Evolutionary conservation across 257 asterid species (phyloP), one percentile per base, ranked within the genome.

Genomic region (Eustoma russellianum): DNA sequence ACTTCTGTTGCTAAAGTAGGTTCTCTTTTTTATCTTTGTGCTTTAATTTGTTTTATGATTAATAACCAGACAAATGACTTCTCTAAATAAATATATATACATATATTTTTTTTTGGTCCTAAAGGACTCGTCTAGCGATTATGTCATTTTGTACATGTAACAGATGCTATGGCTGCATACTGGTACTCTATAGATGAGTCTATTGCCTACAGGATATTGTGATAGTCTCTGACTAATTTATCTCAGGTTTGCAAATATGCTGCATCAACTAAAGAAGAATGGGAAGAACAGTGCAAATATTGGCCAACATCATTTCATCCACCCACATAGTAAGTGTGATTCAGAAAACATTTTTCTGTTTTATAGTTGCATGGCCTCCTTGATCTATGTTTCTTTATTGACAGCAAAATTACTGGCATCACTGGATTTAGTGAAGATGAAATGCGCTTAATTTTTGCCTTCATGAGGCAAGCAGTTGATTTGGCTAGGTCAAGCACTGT

Each of bases 271-370:
- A 88, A 88, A 77, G 95, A 85, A 81, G 99, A 85, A 72, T 88
- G 99, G 99, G 85, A 76, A 60, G 99, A 81, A 62, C 98, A 91
- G 62, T 84, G 95, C 86, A 84, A 87, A 74, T 56, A 84, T 55
- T 91, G 97, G 98, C 97, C 98, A 52, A 87, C 98, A 30, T 91
- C 98, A 52, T 91, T 78, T 30, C 98, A 87, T 64, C 99, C 94
- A 19, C 95, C 93, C n/a, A 81, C 94, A 60, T 83, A 77, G 94
- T 83, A 45, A 72, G 94, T 63, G 43, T 38, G 2, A 38, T 38
- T 38, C 43, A 38, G 18, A 14, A 9, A 41, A 16, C 52, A 30
- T 17, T 2, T 5, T 17, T 34, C 34, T 7, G 30, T 33, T 18
- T 15, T 45, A 44, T 47, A 24, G 62, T 33, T 61, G 30, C 49